Conservation (phyloP, 176 grass and related monocot genomes). For the Oryza coarctata region DNA sequence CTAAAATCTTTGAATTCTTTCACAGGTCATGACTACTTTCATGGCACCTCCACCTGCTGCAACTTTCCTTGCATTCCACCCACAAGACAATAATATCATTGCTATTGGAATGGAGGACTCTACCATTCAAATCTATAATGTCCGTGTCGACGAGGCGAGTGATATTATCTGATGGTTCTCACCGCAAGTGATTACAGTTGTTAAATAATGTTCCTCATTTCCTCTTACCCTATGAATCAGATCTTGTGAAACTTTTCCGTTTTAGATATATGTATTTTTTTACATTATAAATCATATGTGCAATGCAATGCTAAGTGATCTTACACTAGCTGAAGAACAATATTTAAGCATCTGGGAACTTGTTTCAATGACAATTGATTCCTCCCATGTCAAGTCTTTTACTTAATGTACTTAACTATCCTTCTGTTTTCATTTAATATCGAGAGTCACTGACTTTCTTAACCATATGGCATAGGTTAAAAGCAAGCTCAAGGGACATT, state of each 20-base stretch:
- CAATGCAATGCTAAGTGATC: not conserved
- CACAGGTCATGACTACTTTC: constrained; percentile 97
- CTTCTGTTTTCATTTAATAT: not conserved
- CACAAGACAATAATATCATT: constrained; percentile 99
- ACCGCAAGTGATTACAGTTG: constrained; percentile 9
- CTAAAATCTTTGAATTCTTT: constrained; percentile 4
- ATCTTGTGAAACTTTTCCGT: not conserved
- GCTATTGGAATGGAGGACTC: constrained; percentile 99
- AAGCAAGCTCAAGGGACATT: constrained; percentile 97
- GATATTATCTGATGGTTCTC: constrained; percentile 1
- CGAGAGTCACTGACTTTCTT: not conserved
- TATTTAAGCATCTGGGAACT: not conserved
- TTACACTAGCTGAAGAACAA: not conserved
- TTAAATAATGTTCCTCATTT: constrained; percentile 4
- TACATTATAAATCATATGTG: not conserved
- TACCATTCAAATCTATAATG: constrained; percentile 98
- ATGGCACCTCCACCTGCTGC: constrained; percentile 96
- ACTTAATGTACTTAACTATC: not conserved
- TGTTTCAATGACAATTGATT: not conserved
- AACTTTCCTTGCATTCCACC: constrained; percentile 93
- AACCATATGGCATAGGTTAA: constrained; percentile 54
- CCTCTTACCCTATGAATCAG: constrained; percentile 1
- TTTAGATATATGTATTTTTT: constrained; percentile 16
- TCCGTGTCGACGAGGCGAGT: constrained; percentile 89
- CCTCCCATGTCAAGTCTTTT: not conserved